Conservation (phyloP, 306 rosid species). For the Medicago arabica region DNA sequence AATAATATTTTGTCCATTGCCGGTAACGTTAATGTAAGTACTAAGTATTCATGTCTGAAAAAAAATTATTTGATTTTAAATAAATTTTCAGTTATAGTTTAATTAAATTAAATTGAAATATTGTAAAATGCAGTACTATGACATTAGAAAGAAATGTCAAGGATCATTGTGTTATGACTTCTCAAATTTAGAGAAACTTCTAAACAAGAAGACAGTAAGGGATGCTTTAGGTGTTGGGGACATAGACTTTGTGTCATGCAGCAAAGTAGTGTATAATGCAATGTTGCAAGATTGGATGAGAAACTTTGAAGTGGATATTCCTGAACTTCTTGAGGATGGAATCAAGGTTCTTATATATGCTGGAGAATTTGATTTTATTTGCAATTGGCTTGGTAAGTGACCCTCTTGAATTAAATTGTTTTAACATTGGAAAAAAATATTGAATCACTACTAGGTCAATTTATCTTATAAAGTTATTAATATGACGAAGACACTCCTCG, state of each 20-base stretch:
- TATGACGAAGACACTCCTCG: no score
- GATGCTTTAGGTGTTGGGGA: slow-evolving; percentile 75
- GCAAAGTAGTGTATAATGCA: slow-evolving; percentile 42
- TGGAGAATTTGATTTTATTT: slow-evolving; percentile 87
- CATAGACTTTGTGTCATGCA: slow-evolving; percentile 74
- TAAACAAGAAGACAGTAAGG: slow-evolving; percentile 57
- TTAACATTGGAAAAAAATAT: not conserved
- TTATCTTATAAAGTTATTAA: not conserved
- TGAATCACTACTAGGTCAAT: not conserved
- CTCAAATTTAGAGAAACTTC: slow-evolving; percentile 70
- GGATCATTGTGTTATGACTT: slow-evolving; percentile 82
- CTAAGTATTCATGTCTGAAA: slow-evolving; percentile 40
- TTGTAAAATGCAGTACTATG: slow-evolving; percentile 71
- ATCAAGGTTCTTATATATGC: slow-evolving; percentile 79
- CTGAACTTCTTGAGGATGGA: slow-evolving; percentile 88
- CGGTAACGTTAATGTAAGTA: slow-evolving; percentile 66
- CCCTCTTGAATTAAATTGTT: not conserved
- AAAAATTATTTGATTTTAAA: not conserved
- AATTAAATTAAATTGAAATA: not conserved
- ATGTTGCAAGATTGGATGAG: slow-evolving; percentile 77
- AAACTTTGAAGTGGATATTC: slow-evolving; percentile 80
- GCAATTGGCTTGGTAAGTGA: slow-evolving; percentile 91
- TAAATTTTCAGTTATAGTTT: not conserved
- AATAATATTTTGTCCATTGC: slow-evolving; percentile 41
- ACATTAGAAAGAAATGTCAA: slow-evolving; percentile 75